Base-by-base conservation (phyloP, 2,329 filamentous ascomycete species). In the Furcasterigmium furcatum region DNA sequence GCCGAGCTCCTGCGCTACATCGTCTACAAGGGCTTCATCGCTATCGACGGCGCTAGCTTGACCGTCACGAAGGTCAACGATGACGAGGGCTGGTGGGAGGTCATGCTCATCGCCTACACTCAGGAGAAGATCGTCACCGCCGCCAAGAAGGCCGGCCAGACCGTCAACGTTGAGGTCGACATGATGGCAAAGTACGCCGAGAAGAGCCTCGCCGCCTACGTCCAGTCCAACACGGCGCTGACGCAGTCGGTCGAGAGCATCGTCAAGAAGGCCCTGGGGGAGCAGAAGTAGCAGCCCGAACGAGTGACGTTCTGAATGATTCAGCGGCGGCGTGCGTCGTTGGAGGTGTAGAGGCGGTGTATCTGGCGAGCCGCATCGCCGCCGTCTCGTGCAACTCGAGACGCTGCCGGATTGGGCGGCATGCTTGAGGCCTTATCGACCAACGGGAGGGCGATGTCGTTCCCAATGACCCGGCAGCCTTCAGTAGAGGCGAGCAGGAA, bases 71-170 rank as follows among this genome's bases (percentile, higher is more conserved):
- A 80, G 54, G 92, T 97, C 24, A 72, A 92, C 58, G 92, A 96
- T 65, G 77, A 62, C 4, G 79, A 82, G 53, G 84, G 86, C 35
- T 95, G 90, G 65, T 96, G 85, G 80, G 94, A 97, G 77, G 87
- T 99, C 41, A 99, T 99, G 94, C 75, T 99, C 50, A 96, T 99
- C 64, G 81, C 88, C 9, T 99, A 99, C 67, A 96, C 94, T 10
- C 94, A 97, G 72, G 89, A 92, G 67, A 88, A 88, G 66, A 85
- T 99, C 14, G 86, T 95, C 14, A 83, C 90, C 52, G 88, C 88
- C 3, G 74, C 72, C 43, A 96, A 96, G 79, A 74, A 79, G 66
- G 70, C 78, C 24, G 91, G 91, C 3, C 89, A 95, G 6, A 79
- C 84, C 41, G 88, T 96, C 50, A 96, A 96, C 60, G 80, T 96